phyloP scores from a whole-genome alignment of 2,329 filamentous ascomycete genomes.

The Monosporascus sp. region DNA sequence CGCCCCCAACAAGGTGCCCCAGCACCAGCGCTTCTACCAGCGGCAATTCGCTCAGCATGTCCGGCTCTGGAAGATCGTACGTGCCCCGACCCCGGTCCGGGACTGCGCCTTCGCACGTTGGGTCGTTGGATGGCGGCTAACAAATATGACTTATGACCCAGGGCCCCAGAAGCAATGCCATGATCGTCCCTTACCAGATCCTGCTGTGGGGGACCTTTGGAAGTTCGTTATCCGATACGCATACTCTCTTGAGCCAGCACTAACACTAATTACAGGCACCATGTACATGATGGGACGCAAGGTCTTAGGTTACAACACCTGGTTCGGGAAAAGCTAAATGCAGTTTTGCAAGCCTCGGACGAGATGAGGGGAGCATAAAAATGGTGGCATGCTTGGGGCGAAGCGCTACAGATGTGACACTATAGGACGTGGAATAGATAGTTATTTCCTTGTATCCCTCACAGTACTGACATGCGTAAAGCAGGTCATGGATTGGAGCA shows the following conservation, averaged over 20 bases:
- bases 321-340: slow-evolving; percentile 55
- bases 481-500: background rate
- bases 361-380: background rate
- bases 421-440: slow-evolving; percentile 16
- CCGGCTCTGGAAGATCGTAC: slow-evolving; percentile 74
- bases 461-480: background rate
- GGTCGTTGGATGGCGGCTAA: slow-evolving; percentile 3
- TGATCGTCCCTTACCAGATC: slow-evolving; percentile 65
- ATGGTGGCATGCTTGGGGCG: slow-evolving; percentile 9
- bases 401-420: slow-evolving; percentile 7
- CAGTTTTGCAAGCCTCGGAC: no score
- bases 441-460: slow-evolving; percentile 2
- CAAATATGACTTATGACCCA: slow-evolving; percentile 29
- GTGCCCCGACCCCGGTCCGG: slow-evolving; percentile 26
- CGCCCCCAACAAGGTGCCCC: slow-evolving; percentile 70
- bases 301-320: slow-evolving; percentile 73
- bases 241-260: slow-evolving; percentile 12
- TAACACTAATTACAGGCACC: slow-evolving; percentile 34
- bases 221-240: slow-evolving; percentile 42
- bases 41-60: slow-evolving; percentile 62
- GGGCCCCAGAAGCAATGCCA: slow-evolving; percentile 58
- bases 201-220: slow-evolving; percentile 57
- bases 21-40: slow-evolving; percentile 73
- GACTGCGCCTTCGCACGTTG: slow-evolving; percentile 7
- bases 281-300: slow-evolving; percentile 73